Percentiles rank a stretch among this genome's conserved stretches.
These are phyloP conservation scores for Tulasnella sp. DNA, from an alignment of 768 basidiomycete genomes.

Conservation along the genomic window DNA sequence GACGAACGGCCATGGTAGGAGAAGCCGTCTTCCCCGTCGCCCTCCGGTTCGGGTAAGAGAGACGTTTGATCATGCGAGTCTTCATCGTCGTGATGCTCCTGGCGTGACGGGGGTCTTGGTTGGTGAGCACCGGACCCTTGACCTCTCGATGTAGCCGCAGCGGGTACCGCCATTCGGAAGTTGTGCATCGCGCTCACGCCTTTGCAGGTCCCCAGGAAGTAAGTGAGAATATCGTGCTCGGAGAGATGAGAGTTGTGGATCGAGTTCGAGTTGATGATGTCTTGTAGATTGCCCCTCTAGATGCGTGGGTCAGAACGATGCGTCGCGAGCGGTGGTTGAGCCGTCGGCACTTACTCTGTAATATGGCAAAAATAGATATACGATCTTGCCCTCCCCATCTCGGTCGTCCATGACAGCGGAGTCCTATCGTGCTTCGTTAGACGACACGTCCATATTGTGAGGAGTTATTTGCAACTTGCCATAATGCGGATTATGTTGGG, in stretches of 20 bases:
- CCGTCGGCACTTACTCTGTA: constrained; percentile 50
- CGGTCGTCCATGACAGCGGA: constrained; percentile 92
- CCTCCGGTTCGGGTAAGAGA: constrained; percentile 64
- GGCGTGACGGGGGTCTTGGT: constrained; percentile 8
- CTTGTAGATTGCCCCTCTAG: constrained; percentile 94
- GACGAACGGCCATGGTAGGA: constrained; percentile 40
- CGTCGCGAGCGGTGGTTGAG: neutral
- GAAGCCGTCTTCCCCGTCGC: constrained; percentile 60
- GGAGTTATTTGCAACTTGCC: constrained; percentile 31
- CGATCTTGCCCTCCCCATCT: constrained; percentile 85
- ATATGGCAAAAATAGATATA: constrained; percentile 90
- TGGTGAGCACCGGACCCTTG: neutral
- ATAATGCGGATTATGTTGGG: constrained; percentile 94
- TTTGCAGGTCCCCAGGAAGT: constrained; percentile 91
- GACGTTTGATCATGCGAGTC: constrained; percentile 46
- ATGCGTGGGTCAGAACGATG: neutral
- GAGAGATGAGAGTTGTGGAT: constrained; percentile 74
- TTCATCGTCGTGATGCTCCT: constrained; percentile 19
- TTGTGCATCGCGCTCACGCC: constrained; percentile 93
- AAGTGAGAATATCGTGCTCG: constrained; percentile 75
- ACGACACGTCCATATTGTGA: constrained; percentile 7
- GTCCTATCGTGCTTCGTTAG: constrained; percentile 38
- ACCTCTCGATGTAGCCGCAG: constrained; percentile 18
- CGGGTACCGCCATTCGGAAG: constrained; percentile 34
- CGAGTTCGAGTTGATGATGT: constrained; percentile 77